phyloP scores from a whole-genome alignment of 78 protist genomes.

The slime mould (Dictyostelium discoideum) region DNA sequence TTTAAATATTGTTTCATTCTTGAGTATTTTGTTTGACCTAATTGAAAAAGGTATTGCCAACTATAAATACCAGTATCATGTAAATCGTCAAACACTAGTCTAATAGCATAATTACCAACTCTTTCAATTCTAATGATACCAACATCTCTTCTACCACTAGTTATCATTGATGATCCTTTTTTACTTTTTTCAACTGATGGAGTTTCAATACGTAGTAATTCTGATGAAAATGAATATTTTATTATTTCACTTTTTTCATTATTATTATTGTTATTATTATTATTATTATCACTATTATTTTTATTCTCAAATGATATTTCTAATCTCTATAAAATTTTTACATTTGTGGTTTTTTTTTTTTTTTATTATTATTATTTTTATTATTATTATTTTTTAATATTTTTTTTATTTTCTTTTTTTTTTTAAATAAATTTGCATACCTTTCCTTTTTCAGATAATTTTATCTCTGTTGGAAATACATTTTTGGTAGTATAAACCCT shows the following conservation, averaged over 20 bases:
- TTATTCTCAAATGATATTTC: background rate
- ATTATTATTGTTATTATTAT: background rate
- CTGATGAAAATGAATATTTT: conserved; percentile 47
- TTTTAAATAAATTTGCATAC: background rate
- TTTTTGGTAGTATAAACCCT: background rate
- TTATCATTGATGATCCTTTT: background rate
- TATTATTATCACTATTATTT: background rate
- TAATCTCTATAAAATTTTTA: background rate
- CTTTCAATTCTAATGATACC: conserved; percentile 20
- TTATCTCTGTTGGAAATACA: conserved; percentile 10
- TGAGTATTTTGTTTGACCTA: conserved; percentile 41
- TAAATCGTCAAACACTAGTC: conserved; percentile 47
- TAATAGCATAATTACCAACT: conserved; percentile 70
- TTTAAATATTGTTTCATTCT: conserved; percentile 45
- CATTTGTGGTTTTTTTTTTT: background rate
- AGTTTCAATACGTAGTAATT: conserved; percentile 26
- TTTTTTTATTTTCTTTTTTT: background rate
- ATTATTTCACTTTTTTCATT: background rate
- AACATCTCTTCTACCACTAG: conserved; percentile 66
- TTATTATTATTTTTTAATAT: background rate
- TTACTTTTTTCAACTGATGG: conserved; percentile 34
- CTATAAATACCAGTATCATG: conserved; percentile 63
- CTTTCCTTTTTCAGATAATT: conserved; percentile 35
- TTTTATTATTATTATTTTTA: background rate
- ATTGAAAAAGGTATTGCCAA: conserved; percentile 24